Percentiles rank a stretch among this genome's conserved stretches.
These are phyloP conservation scores for Aspergillus nomiae DNA, from an alignment of 2,329 filamentous ascomycete species.

Conservation along the genomic window DNA sequence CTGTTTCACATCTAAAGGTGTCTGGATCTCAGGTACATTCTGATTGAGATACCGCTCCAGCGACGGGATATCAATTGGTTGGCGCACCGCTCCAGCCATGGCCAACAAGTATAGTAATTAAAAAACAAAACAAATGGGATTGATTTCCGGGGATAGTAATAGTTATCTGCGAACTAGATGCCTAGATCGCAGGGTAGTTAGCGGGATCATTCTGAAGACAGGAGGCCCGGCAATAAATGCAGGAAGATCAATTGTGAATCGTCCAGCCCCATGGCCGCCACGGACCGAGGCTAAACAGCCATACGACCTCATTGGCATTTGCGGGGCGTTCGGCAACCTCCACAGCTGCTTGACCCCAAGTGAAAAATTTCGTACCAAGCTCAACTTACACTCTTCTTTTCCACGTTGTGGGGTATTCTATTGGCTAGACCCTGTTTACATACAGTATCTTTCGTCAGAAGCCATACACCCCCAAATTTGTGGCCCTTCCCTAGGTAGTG, in stretches of 20 bases:
- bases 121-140: background rate
- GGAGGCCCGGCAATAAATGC: conserved; percentile 1
- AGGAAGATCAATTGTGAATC: conserved; percentile 1
- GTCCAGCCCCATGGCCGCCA: background rate
- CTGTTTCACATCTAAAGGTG: conserved; percentile 86
- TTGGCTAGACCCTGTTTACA: background rate
- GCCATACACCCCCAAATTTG: background rate
- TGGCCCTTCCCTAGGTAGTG: too few species aligned
- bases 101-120: conserved; percentile 11
- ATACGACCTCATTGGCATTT: conserved; percentile 3
- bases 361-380: background rate
- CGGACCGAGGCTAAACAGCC: conserved; percentile 12
- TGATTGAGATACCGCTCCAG: conserved; percentile 76
- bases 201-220: conserved; percentile 1
- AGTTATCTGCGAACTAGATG: background rate
- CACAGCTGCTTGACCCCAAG: background rate
- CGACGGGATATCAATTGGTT: conserved; percentile 81
- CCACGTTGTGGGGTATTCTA: background rate
- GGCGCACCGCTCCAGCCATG: conserved; percentile 86
- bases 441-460: background rate
- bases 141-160: background rate
- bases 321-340: conserved; percentile 6
- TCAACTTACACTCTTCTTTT: background rate
- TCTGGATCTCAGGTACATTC: conserved; percentile 80
- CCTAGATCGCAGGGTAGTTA: background rate